Conservation (phyloP, 1,139 yeast species). For the Diutina mesorugosa region DNA sequence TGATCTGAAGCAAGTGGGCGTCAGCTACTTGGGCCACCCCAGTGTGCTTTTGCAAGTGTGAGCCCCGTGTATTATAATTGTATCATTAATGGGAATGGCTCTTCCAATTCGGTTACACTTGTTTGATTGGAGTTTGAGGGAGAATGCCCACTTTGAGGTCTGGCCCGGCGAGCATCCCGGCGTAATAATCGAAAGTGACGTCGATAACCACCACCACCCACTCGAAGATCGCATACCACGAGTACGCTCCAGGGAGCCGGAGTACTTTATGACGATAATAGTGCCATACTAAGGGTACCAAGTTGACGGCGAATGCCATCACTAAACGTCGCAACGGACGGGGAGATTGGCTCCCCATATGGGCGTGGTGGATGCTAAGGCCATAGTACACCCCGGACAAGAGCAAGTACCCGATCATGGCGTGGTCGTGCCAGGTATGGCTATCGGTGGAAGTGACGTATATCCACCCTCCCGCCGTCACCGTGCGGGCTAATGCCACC, state of each 20-base stretch:
- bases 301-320: not conserved
- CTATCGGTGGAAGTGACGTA: not conserved
- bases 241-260: not conserved
- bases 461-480: not conserved
- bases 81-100: not conserved
- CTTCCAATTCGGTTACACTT: not conserved
- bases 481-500: not conserved
- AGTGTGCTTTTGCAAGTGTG: not conserved
- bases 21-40: not conserved
- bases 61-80: not conserved
- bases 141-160: not conserved
- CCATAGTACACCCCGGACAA: not conserved
- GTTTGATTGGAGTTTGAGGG: not conserved
- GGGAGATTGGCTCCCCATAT: not conserved
- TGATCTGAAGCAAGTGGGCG: not conserved
- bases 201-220: not conserved
- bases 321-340: not conserved
- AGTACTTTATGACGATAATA: not conserved
- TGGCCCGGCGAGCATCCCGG: not conserved
- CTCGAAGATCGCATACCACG: slow-evolving; percentile 1
- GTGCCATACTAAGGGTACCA: not conserved
- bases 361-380: not conserved
- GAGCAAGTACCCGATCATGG: not conserved
- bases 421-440: not conserved
- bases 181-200: not conserved